A percentile compares a stretch with the other conserved stretches of the same genome.
These are phyloP conservation scores for Ormosia emarginata DNA, from an alignment of 306 rosid species.

Conservation along the genomic window DNA sequence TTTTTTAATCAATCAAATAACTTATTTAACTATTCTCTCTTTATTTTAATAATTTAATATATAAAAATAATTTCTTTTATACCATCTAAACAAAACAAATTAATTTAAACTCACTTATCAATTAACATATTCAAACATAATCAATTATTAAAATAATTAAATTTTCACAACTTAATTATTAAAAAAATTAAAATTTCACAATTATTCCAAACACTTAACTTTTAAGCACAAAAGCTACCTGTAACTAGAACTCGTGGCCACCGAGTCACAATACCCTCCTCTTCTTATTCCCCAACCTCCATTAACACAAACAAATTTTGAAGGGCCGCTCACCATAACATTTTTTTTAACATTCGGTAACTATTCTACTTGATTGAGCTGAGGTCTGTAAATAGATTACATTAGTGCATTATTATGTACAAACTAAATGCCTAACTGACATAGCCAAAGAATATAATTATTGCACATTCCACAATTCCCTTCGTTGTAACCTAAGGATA, in stretches of 20 bases:
- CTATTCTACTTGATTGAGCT: slow-evolving; percentile 29
- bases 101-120: no score
- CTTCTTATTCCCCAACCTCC: slow-evolving; percentile 2
- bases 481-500: slow-evolving; percentile 39
- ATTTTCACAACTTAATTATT: no score
- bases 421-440: slow-evolving; percentile 47
- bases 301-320: slow-evolving; percentile 10
- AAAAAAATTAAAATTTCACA: no score
- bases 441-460: slow-evolving; percentile 45
- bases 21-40: no score
- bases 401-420: slow-evolving; percentile 51
- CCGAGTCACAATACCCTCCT: not conserved
- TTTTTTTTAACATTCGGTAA: not conserved
- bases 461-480: slow-evolving; percentile 44
- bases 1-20: no score
- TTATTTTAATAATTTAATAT: no score
- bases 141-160: no score
- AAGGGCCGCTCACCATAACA: not conserved
- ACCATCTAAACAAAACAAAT: no score
- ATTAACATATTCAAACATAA: no score
- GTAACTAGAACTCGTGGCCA: not conserved
- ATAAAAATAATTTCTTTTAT: no score
- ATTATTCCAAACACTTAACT: no score
- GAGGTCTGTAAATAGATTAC: slow-evolving; percentile 38
- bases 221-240: not conserved